A percentile compares a stretch with the other conserved stretches of the same genome.
These are phyloP conservation scores for Globisporangium irregulare DNA, from an alignment of 352 stramenopile species.

Conservation along the genomic window DNA sequence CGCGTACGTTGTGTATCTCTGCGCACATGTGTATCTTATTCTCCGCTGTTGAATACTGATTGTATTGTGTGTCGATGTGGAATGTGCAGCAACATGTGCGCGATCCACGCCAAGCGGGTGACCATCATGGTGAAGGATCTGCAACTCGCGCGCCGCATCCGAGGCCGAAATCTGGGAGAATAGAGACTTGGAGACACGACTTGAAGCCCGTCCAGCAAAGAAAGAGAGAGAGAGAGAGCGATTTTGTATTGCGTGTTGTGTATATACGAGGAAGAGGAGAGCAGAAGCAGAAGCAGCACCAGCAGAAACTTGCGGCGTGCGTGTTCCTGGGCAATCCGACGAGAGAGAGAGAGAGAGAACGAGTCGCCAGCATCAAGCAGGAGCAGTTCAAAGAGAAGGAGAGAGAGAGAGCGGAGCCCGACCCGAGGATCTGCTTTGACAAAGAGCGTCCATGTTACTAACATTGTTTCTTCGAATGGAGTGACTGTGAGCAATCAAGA, in stretches of 20 bases:
- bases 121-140: conserved; percentile 95
- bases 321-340: background rate
- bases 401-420: conserved; percentile 1
- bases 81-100: conserved; percentile 88
- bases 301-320: background rate
- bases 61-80: background rate
- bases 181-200: conserved; percentile 16
- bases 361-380: conserved; percentile 1
- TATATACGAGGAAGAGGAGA: conserved; percentile 13
- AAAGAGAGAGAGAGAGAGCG: background rate
- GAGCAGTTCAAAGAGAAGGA: conserved; percentile 2
- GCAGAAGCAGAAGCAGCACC: background rate
- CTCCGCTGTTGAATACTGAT: background rate
- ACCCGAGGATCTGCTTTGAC: background rate
- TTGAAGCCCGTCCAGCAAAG: too few species aligned
- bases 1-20: conserved; percentile 43
- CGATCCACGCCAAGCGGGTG: conserved; percentile 94
- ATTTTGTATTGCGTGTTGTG: conserved; percentile 13
- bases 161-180: conserved; percentile 72
- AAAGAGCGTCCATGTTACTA: conserved; percentile 11
- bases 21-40: background rate
- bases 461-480: conserved; percentile 12
- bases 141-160: conserved; percentile 90
- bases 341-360: background rate
- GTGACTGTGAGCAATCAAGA: background rate